Conservation (phyloP, 2,329 filamentous ascomycete genomes). For the Penicillium occitanis region DNA sequence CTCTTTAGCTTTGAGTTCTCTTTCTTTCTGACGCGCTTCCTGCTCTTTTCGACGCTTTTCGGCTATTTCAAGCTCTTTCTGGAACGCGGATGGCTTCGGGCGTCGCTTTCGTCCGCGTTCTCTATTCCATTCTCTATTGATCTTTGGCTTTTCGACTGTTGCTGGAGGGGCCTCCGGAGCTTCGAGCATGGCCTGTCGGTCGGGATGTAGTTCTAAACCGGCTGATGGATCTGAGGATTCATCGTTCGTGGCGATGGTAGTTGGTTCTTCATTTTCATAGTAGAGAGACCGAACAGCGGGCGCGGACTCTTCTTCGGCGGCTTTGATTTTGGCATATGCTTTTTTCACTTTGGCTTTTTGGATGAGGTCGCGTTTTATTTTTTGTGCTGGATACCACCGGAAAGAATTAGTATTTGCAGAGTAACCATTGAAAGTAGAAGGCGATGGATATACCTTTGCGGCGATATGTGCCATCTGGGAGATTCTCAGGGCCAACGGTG, state of each 20-base stretch:
- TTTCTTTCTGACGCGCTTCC: constrained; percentile 64
- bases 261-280: constrained; percentile 25
- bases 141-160: not conserved
- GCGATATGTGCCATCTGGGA: constrained; percentile 84
- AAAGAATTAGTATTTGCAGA: not conserved
- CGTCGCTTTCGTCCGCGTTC: constrained; percentile 33
- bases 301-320: constrained; percentile 50
- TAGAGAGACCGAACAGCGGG: constrained; percentile 36
- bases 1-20: constrained; percentile 71
- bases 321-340: constrained; percentile 84
- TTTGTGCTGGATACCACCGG: constrained; percentile 62
- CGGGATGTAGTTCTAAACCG: constrained; percentile 59
- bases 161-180: constrained; percentile 26
- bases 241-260: not conserved
- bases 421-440: not conserved
- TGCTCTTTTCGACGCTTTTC: constrained; percentile 59
- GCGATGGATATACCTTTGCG: constrained; percentile 63
- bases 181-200: constrained; percentile 60
- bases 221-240: constrained; percentile 29
- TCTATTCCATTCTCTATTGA: constrained; percentile 22
- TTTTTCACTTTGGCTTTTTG: constrained; percentile 93
- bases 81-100: constrained; percentile 54
- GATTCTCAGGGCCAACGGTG: constrained; percentile 80
- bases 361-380: constrained; percentile 86
- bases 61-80: constrained; percentile 68